Evolutionary conservation across 2,329 filamentous ascomycete species (phyloP), one percentile per base, ranked within the genome.

Genomic region (Colletotrichum australisinense): DNA sequence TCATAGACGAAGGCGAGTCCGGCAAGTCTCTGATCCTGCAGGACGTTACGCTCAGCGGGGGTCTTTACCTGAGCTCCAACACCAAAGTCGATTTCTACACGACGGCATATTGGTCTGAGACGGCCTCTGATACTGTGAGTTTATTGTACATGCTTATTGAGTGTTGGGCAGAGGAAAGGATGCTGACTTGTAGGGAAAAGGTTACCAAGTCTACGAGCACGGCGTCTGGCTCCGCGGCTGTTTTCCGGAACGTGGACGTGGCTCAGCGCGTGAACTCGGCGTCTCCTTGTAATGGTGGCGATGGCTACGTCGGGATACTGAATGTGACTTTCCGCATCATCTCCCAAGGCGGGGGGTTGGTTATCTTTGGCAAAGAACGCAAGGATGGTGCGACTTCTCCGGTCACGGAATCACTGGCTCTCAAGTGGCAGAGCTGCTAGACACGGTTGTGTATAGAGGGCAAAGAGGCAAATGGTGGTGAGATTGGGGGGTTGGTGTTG

Each of bases 301-400:
- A 70, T 35, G 74, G 72, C 2, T 52, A 69, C 32, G 74, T 75
- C 6, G 75, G 75, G n/a, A 74, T 76, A 28, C 67, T 76, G 7
- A 76, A 75, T 30, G 63, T 75, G 11, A 69, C 65, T 28, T 73
- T 75, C 59, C 71, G 74, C 63, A 71, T 76, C 69, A 52, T 76
- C 42, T 56, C 74, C 16, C 56, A 71, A 35, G 59, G 52, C n/a
- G 71, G 72, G 2, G 32, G 26, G 12, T 46, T 52, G 26, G 59
- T 74, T 12, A 26, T 65, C 5, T 75, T 76, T 46, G 74, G 74
- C 6, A 69, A 42, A n/a, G 63, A 72, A 62, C 58, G 30, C 5
- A 58, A 52, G 38, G 70, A 67, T 12, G 56, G 35, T 28, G 63
- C 28, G 14, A 60, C 55, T 11, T 53, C 55, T 5, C 64, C 74